Evolutionary conservation across 495 filamentous ascomycete genomes (phyloP), one percentile per base, ranked within the genome.

Genomic region (Xylaria scruposa): DNA sequence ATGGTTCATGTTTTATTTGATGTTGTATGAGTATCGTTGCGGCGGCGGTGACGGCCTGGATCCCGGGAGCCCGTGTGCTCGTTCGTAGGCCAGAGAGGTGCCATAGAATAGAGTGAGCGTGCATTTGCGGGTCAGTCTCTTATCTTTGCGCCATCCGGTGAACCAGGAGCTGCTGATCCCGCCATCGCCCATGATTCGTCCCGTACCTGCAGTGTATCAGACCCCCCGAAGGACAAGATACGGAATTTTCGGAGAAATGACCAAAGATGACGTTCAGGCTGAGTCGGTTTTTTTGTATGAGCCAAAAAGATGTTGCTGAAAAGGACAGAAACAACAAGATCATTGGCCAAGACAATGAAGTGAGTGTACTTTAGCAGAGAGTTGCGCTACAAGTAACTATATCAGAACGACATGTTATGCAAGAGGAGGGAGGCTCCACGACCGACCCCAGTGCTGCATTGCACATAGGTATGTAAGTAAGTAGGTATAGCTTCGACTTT

Each of bases 131-230:
- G 65, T 12, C 47, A 51, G 65, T 42, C 49, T 33, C 65, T 67
- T 67, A 67, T 67, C 65, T 67, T 67, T 67, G 65, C 65, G 65
- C 49, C 65, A 67, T 67, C 47, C 44, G 65, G 29, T 56, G 29
- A 49, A n/a, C 47, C 29, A 42, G 65, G 65, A 56, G 65, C 33
- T 67, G 65, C 65, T 67, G 65, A 56, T 67, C 65, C 21, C 65
- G 65, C 44, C 49, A 42, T 56, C 31, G 65, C 65, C 29, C 49
- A 15, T 67, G 65, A 67, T 67, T 67, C 65, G 65, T 42, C 65
- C 44, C 29, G 65, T 67, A 67, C 65, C 65, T 67, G 65, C 65
- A 67, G 65, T 67, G 47, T 56, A 67, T 67, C 65, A 54, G 65
- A 56, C 65, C 47, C 65, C 64, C 64, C 24, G n/a, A 56, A 54